Base-by-base conservation (phyloP, 164 flowering plant species). In the Brasenia schreberi region DNA sequence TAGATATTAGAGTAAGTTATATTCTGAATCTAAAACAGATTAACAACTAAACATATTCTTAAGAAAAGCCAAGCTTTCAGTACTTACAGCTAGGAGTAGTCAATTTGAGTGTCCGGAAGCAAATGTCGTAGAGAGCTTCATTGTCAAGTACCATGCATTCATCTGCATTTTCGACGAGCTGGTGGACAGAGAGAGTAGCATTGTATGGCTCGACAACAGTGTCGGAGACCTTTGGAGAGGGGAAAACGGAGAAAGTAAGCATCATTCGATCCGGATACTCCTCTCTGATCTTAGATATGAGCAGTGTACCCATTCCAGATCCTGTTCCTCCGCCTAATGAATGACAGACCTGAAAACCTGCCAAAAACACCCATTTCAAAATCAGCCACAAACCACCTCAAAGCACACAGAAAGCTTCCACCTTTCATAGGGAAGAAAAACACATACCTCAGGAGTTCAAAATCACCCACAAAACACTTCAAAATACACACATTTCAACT, bases 121-220 rank as follows among this genome's bases (percentile, higher is more conserved):
- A 61, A 18, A 61, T 61, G 33, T 61, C 63, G 18, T 61, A 61
- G 27, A 61, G 63, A 12, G 63, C 63, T 5, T 61, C 63, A 61
- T 61, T 61, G 63, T 61, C 33, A 5, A 61, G 23, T 5, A 61
- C 63, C 63, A 61, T 61, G 63, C 63, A 61, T 27, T 61, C 63
- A 61, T 61, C 63, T 0, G 33, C 63, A 61, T 61, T 61, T 9
- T 61, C 63, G 0, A 61, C 63, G 0, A 61, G 23, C 5, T 61
- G 63, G 23, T 61, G 63, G 1, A 61, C 63, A 2, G 63, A 61
- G 0, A 61, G 27, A 18, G 63, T 61, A 1, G 63, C 63, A 18
- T 23, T 61, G 63, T 61, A 61, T 7, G 63, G 63, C 23, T 61
- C 63, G 17, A 61, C 63, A 61, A 61, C 33, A 1, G 63, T 61